phyloP scores from a whole-genome alignment of 2,329 filamentous ascomycete genomes.

The Microdochium bolleyi region DNA sequence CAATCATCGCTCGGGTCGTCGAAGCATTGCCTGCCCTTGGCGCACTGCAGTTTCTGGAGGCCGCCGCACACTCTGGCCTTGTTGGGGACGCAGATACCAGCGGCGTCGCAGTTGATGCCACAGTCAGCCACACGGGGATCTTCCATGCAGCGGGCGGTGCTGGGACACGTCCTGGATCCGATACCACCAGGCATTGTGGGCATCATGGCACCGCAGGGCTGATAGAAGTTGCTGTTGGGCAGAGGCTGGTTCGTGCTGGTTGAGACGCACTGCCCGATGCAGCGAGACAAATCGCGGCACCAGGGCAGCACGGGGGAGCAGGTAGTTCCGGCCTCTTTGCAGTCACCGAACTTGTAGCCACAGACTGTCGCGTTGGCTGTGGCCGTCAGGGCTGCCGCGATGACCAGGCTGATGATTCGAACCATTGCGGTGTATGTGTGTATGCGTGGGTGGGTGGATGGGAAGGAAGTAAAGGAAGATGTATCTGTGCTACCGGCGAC shows the following conservation, averaged over 20 bases:
- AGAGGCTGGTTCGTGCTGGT: not conserved
- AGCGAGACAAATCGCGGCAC: not conserved
- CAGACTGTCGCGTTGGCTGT: not conserved
- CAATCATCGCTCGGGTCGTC: conserved; percentile 5
- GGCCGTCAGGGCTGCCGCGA: not conserved
- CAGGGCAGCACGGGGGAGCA: not conserved
- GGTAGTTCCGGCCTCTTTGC: not conserved
- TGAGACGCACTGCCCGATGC: not conserved
- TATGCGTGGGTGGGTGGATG: too few relatives aligned
- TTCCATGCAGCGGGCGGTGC: conserved; percentile 3
- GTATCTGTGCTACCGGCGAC: too few relatives aligned
- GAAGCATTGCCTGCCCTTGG: conserved; percentile 1
- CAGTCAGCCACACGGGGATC: conserved; percentile 3
- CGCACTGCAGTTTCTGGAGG: not conserved
- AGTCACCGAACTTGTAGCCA: not conserved
- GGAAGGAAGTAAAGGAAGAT: too few relatives aligned
- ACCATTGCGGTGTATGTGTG: not conserved
- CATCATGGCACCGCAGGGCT: conserved; percentile 3
- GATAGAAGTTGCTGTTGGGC: conserved; percentile 1
- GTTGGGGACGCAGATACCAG: conserved; percentile 5
- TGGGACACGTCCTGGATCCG: conserved; percentile 1
- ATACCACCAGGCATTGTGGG: not conserved
- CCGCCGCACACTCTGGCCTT: conserved; percentile 2
- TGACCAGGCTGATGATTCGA: not conserved
- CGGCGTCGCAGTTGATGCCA: conserved; percentile 1